Conservation (phyloP, 352 stramenopile species). For the Phytophthora pisi region DNA sequence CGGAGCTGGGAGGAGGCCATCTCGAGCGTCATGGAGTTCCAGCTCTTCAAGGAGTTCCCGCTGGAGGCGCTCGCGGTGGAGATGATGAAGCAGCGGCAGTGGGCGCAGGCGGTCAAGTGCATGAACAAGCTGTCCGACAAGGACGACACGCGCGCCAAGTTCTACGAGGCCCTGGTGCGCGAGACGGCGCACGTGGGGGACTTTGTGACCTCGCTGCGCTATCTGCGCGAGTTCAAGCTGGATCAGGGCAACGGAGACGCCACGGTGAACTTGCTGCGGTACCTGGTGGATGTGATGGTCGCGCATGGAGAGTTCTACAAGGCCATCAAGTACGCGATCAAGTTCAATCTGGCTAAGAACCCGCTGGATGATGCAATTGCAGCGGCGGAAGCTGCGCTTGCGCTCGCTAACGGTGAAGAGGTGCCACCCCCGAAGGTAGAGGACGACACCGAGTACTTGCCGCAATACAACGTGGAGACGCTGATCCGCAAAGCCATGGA, state of each 20-base stretch:
- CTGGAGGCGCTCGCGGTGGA: constrained; percentile 64
- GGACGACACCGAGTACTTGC: constrained; percentile 32
- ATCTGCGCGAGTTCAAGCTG: constrained; percentile 84
- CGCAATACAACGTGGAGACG: constrained; percentile 52
- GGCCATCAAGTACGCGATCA: constrained; percentile 89
- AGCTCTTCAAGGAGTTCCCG: constrained; percentile 74
- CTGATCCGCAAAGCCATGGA: constrained; percentile 69
- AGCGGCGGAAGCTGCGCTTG: constrained; percentile 34
- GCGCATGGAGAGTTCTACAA: constrained; percentile 83
- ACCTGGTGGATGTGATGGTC: constrained; percentile 74
- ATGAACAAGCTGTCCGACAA: constrained; percentile 76
- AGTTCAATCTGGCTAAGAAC: constrained; percentile 68
- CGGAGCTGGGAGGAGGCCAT: constrained; percentile 74
- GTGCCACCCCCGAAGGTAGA: constrained; percentile 18
- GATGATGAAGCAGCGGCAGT: constrained; percentile 76
- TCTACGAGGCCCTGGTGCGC: constrained; percentile 63
- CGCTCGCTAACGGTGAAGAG: constrained; percentile 28
- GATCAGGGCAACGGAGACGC: constrained; percentile 43
- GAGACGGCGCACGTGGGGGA: constrained; percentile 65
- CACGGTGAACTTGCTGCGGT: constrained; percentile 49
- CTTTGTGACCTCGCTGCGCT: constrained; percentile 70
- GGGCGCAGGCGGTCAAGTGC: constrained; percentile 74
- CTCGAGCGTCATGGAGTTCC: constrained; percentile 76
- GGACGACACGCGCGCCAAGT: constrained; percentile 41
- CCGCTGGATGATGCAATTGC: constrained; percentile 38